Percentiles rank a stretch among this genome's conserved stretches.
Conservation (phyloP, 2,329 filamentous ascomycete genomes). For the Cladophialophora chaetospira region DNA sequence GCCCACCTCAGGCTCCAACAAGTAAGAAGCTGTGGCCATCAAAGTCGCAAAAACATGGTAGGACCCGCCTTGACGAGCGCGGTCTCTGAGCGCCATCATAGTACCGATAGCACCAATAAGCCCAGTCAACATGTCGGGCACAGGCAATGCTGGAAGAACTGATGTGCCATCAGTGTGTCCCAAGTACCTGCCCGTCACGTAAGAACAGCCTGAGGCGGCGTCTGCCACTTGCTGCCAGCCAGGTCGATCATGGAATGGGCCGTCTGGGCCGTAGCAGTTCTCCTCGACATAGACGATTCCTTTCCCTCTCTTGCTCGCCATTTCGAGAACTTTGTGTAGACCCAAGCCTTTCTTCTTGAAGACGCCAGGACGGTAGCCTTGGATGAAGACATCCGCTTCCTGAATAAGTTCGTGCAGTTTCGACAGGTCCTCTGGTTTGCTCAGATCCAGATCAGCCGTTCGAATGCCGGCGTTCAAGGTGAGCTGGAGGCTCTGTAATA, state of each 20-base stretch:
- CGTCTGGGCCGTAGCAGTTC: slow-evolving; percentile 55
- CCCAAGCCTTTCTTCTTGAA: slow-evolving; percentile 63
- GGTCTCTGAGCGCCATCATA: slow-evolving; percentile 62
- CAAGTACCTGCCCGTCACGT: slow-evolving; percentile 39
- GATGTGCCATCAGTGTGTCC: slow-evolving; percentile 37
- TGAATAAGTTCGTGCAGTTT: slow-evolving; percentile 46
- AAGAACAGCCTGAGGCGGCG: slow-evolving; percentile 42
- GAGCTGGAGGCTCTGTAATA: background rate
- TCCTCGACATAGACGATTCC: slow-evolving; percentile 53
- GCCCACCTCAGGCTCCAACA: slow-evolving; percentile 39
- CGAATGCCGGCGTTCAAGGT: background rate
- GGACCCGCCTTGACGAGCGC: slow-evolving; percentile 45
- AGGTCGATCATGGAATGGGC: slow-evolving; percentile 38
- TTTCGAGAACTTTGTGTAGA: slow-evolving; percentile 41
- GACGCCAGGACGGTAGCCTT: slow-evolving; percentile 52
- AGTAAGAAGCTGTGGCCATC: slow-evolving; percentile 37
- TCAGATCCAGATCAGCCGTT: slow-evolving; percentile 53
- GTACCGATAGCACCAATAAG: slow-evolving; percentile 71
- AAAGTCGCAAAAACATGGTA: slow-evolving; percentile 36
- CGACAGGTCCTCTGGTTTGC: slow-evolving; percentile 42
- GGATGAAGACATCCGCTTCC: slow-evolving; percentile 56
- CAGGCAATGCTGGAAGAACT: slow-evolving; percentile 52
- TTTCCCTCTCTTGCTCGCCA: slow-evolving; percentile 43
- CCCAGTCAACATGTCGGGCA: slow-evolving; percentile 67
- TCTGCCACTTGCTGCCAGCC: slow-evolving; percentile 56